Percentiles rank a stretch among this genome's conserved stretches.
Evolutionary conservation across 352 stramenopile species (phyloP).

Genomic region (Phytophthora tentaculata): DNA sequence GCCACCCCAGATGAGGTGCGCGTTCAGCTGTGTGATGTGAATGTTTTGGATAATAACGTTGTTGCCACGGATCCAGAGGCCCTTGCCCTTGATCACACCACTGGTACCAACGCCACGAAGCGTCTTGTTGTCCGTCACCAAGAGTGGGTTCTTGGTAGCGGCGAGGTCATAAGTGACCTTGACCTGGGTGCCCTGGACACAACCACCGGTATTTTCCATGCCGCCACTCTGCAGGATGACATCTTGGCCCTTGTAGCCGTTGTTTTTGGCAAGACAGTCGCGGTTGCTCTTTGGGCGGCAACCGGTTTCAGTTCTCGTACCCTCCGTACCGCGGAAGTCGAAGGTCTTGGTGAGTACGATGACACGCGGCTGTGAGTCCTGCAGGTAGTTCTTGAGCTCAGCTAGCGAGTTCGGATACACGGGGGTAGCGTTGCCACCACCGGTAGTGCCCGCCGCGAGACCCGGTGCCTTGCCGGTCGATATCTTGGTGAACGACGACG

Average conservation of each 20-base stretch:
- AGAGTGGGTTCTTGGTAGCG: constrained; percentile 34
- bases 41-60: constrained; percentile 63
- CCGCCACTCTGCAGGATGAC: constrained; percentile 58
- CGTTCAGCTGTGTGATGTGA: constrained; percentile 54
- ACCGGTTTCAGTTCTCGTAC: constrained; percentile 50
- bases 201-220: constrained; percentile 61
- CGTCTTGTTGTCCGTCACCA: constrained; percentile 51
- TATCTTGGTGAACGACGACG: constrained; percentile 15
- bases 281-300: constrained; percentile 51
- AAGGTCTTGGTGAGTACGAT: constrained; percentile 62
- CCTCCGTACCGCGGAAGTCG: constrained; percentile 61
- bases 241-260: constrained; percentile 59
- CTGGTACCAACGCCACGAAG: constrained; percentile 46
- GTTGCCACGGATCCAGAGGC: constrained; percentile 40
- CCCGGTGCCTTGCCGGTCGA: constrained; percentile 34
- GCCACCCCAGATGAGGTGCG: constrained; percentile 43
- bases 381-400: constrained; percentile 55
- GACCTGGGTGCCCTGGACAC: constrained; percentile 41
- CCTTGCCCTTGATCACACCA: constrained; percentile 54
- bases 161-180: constrained; percentile 41
- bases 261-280: constrained; percentile 59
- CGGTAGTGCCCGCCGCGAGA: constrained; percentile 39
- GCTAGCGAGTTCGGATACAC: constrained; percentile 49
- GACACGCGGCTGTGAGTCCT: constrained; percentile 46
- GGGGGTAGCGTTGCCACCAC: constrained; percentile 42